Evolutionary conservation across 768 basidiomycete species (phyloP), one percentile per base, ranked within the genome.

Genomic region (Boletus huronensis): DNA sequence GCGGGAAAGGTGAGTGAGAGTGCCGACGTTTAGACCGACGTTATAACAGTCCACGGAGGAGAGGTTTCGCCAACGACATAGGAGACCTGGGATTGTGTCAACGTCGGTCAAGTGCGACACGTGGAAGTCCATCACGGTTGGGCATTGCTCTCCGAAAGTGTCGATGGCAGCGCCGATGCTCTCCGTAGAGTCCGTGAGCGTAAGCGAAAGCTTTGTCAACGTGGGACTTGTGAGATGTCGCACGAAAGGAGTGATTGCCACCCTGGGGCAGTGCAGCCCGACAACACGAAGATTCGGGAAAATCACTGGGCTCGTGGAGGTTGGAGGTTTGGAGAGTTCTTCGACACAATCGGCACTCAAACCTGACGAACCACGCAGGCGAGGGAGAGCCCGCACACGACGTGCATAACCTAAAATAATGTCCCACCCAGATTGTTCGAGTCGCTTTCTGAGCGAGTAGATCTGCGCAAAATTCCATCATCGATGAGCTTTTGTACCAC

Each of bases 251-350:
- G 29, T 7, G n/a, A 62, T 5, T 5, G 23, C 7, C 1, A 17
- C 9, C 4, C n/a, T 25, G 21, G 50, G 49, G 8, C 21, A 5
- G 3, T 39, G 0, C 3, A 58, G 5, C 17, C 31, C 48, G 5
- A 62, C 23, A 4, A 29, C 0, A 26, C 42, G 52, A 50, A 62
- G 54, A 4, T 53, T 63, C 4, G 57, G 61, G 21, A 59, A 59
- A n/a, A 63, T 48, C 0, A n/a, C n/a, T n/a, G n/a, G n/a, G n/a
- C n/a, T n/a, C n/a, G n/a, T n/a, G n/a, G 50, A 35, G 28, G 28
- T 2, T 5, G 53, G 56, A 2, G 31, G 50, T 3, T 42, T 42
- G 17, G 49, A 59, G 25, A 59, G 47, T 2, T 19, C 21, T n/a
- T 42, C 6, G 34, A 62, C 28, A 34, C 34, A 48, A 10, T 51